Base-by-base conservation (phyloP, 768 basidiomycete genomes). In the Naganishia vishniacii region DNA sequence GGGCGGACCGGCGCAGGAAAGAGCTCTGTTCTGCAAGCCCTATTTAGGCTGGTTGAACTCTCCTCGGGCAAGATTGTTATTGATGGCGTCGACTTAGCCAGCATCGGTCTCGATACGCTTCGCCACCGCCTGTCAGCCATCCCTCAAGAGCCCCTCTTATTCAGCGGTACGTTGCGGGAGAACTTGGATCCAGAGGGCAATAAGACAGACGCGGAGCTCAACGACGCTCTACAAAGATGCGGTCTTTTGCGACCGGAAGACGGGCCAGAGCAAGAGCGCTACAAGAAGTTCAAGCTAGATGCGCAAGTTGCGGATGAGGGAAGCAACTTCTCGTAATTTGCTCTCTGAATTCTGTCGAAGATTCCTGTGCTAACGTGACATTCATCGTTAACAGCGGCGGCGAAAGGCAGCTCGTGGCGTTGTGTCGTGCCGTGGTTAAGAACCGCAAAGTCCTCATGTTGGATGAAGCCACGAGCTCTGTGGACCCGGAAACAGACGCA, bases 261-360 rank as follows among this genome's bases (percentile, higher is more conserved):
- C 32, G 77, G 12, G 62, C 67, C n/a, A n/a, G n/a, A 68, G 13
- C 77, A 26, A 80, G 85, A 67, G 80, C 82, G 69, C 15, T 63
- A 60, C 40, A 65, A 68, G n/a, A 89, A 89, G 72, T 87, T 88
- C 76, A 83, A 83, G 64, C 76, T 88, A 34, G 83, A 85, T 69
- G 80, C 84, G 0, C 73, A 76, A 1, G 84, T 88, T 6, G 81
- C 82, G 9, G 83, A 86, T 68, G 86, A 87, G 75, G 86, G 86
- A 0, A 80, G 80, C 1, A 86, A 86, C 69, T 85, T 82, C 71
- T 68, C 65, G 20, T 65, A 18, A 51, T 40, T 48, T n/a, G n/a
- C n/a, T n/a, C n/a, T n/a, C n/a, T n/a, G n/a, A n/a, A 23, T 26
- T 12, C n/a, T 9, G 20, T 18, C 11, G n/a, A n/a, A n/a, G 18